Evolutionary conservation across 225 moss, liverwort and hornwort species (phyloP).

Genomic region (Pleurozium schreberi): DNA sequence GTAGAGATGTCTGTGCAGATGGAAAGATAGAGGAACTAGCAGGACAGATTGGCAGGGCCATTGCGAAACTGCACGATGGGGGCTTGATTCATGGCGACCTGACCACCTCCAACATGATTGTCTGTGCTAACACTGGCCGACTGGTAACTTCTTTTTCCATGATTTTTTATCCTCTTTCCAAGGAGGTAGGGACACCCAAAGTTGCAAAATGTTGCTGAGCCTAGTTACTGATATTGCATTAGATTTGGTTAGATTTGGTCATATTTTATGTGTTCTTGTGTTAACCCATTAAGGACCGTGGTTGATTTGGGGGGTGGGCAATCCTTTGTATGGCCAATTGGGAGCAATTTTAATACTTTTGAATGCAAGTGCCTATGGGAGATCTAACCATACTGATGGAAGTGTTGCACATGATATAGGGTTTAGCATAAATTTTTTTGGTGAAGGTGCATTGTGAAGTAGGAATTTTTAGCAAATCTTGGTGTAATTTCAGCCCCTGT

Average conservation of each 20-base stretch:
- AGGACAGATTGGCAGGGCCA: conserved; percentile 55
- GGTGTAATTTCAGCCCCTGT: too few relatives aligned
- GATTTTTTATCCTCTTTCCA: neutral
- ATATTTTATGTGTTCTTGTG: neutral
- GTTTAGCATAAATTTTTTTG: too few relatives aligned
- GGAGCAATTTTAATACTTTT: too few relatives aligned
- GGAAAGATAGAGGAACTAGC: conserved; percentile 67
- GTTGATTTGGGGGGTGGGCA: too few relatives aligned
- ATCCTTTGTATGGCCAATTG: too few relatives aligned
- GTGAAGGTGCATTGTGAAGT: too few relatives aligned
- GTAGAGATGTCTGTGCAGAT: conserved; percentile 18
- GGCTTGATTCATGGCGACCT: conserved; percentile 85
- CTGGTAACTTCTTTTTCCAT: conserved; percentile 29
- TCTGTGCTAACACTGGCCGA: conserved; percentile 52
- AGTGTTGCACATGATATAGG: too few relatives aligned
- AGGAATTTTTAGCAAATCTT: too few relatives aligned
- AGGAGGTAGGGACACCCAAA: neutral
- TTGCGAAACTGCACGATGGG: conserved; percentile 79
- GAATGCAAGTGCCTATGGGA: too few relatives aligned
- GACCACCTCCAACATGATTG: conserved; percentile 91
- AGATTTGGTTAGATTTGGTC: neutral
- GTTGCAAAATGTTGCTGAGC: neutral
- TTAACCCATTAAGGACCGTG: too few relatives aligned
- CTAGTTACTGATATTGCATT: neutral
- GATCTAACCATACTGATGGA: too few relatives aligned